phyloP scores from a whole-genome alignment of 495 filamentous ascomycete species.

The Geoglossum glabrum region DNA sequence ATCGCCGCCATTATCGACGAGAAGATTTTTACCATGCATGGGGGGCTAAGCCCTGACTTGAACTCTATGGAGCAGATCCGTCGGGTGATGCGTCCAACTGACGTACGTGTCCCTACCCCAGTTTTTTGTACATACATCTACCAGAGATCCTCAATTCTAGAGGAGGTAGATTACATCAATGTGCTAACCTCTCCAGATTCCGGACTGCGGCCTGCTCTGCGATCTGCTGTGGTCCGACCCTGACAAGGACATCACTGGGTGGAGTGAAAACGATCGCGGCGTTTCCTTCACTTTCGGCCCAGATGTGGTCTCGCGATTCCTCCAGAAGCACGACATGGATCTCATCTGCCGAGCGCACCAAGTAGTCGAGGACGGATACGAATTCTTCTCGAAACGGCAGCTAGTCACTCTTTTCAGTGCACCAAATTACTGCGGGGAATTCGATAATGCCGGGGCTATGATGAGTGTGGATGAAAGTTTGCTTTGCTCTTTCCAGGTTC shows the following conservation, averaged over 20 bases:
- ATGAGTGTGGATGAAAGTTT: constrained; percentile 99
- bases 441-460: constrained; percentile 98
- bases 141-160: constrained; percentile 19
- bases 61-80: constrained; percentile 99
- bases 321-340: constrained; percentile 99
- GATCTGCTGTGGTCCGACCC: constrained; percentile 98
- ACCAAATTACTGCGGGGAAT: constrained; percentile 98
- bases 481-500: constrained; percentile 96
- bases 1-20: constrained; percentile 99
- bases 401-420: constrained; percentile 95
- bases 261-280: constrained; percentile 97
- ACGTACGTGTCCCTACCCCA: constrained; percentile 37
- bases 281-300: constrained; percentile 98
- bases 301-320: constrained; percentile 94
- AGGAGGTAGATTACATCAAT: constrained; percentile 11
- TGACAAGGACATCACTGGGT: constrained; percentile 99
- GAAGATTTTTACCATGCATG: constrained; percentile 99
- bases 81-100: constrained; percentile 94
- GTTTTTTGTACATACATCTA: constrained; percentile 12
- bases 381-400: constrained; percentile 98
- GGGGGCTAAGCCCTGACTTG: constrained; percentile 86
- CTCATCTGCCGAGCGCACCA: constrained; percentile 97
- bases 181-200: constrained; percentile 56
- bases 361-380: constrained; percentile 97
- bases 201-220: constrained; percentile 91